Percentiles rank a stretch among this genome's conserved stretches.
These are phyloP conservation scores for Talaromyces borbonicus DNA, from an alignment of 495 filamentous ascomycete species.

Conservation along the genomic window DNA sequence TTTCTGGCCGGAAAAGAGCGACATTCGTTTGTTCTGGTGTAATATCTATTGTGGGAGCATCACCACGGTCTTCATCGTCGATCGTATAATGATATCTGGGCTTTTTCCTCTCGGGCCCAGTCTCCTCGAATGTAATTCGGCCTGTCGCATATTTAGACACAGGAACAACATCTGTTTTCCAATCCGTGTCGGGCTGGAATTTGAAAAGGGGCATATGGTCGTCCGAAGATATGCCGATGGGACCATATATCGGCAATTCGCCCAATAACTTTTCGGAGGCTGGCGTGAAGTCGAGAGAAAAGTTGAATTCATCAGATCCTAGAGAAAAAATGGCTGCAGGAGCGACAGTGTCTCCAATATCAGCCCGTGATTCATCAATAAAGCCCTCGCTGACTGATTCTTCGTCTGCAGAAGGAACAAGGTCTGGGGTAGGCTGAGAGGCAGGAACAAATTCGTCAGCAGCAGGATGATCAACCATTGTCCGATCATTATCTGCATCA, in stretches of 20 bases:
- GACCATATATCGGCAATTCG: slow-evolving; percentile 71
- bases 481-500: slow-evolving; percentile 9
- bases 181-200: slow-evolving; percentile 54
- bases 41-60: slow-evolving; percentile 40
- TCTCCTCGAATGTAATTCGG: slow-evolving; percentile 59
- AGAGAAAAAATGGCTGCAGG: slow-evolving; percentile 77
- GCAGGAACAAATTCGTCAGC: slow-evolving; percentile 23
- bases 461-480: slow-evolving; percentile 10
- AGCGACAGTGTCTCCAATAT: slow-evolving; percentile 31
- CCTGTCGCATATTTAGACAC: slow-evolving; percentile 77
- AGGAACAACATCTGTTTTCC: slow-evolving; percentile 69
- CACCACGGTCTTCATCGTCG: slow-evolving; percentile 54
- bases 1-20: slow-evolving; percentile 81
- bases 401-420: slow-evolving; percentile 55
- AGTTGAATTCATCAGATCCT: slow-evolving; percentile 70
- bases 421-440: slow-evolving; percentile 57
- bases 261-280: slow-evolving; percentile 72
- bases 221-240: slow-evolving; percentile 49
- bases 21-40: slow-evolving; percentile 66
- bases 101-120: slow-evolving; percentile 61
- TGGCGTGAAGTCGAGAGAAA: slow-evolving; percentile 64
- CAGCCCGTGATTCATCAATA: slow-evolving; percentile 35
- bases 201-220: slow-evolving; percentile 45
- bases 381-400: slow-evolving; percentile 41
- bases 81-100: slow-evolving; percentile 68